phyloP scores from a whole-genome alignment of 2,329 filamentous ascomycete species.

The Colletotrichum limetticola region DNA sequence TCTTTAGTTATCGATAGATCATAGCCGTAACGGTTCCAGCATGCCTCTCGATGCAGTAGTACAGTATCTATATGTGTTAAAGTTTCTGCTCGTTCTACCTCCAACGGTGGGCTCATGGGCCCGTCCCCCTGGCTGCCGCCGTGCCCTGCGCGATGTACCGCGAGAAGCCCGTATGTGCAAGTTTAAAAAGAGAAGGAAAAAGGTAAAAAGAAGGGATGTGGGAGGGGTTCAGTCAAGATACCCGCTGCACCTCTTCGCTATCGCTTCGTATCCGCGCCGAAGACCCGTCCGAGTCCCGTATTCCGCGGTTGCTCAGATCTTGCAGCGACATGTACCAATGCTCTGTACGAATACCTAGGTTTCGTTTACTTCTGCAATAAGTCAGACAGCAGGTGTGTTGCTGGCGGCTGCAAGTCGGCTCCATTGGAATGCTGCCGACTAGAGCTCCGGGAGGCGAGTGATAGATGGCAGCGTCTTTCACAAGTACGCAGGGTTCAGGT shows the following conservation, averaged over 20 bases:
- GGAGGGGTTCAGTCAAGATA: constrained; percentile 23
- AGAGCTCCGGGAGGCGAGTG: neutral
- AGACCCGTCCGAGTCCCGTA: neutral
- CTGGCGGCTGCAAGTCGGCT: constrained; percentile 4
- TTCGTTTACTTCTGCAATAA: neutral
- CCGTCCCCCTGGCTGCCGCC: neutral
- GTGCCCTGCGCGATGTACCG: constrained; percentile 2
- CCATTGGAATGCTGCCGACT: constrained; percentile 7
- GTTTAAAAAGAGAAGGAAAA: neutral
- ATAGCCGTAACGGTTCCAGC: neutral
- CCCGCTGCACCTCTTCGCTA: constrained; percentile 5
- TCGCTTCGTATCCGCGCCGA: constrained; percentile 16
- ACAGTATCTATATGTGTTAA: too few relatives aligned
- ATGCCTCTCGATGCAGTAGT: neutral
- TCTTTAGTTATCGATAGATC: neutral
- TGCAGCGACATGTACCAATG: neutral
- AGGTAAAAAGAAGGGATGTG: constrained; percentile 19
- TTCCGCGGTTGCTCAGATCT: neutral
- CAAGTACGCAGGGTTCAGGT: neutral
- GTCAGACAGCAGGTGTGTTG: neutral
- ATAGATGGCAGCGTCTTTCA: neutral
- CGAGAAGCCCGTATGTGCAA: constrained; percentile 5
- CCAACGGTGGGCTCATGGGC: constrained; percentile 11
- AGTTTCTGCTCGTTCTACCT: neutral
- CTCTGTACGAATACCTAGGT: neutral